Evolutionary conservation across 1,139 yeast genomes (phyloP).

Genomic region (Yamadazyma friedrichii): DNA sequence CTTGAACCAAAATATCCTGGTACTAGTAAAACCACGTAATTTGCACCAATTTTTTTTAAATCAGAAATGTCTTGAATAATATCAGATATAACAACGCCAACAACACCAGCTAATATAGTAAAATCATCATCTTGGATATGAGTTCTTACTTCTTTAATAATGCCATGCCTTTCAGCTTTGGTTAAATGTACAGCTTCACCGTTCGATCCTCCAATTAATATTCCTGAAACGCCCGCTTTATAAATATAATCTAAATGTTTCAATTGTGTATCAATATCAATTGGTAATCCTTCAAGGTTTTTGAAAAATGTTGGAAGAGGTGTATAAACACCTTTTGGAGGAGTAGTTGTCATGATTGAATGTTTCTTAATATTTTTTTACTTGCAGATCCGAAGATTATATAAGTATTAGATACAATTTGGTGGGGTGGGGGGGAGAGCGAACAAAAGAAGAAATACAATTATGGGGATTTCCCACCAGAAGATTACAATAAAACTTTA

Average conservation of each 20-base stretch:
- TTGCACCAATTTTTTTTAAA: conserved; percentile 41
- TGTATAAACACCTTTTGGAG: conserved; percentile 27
- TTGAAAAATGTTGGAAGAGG: conserved; percentile 43
- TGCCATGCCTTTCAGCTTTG: conserved; percentile 34
- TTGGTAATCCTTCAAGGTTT: conserved; percentile 23
- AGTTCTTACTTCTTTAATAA: conserved; percentile 30
- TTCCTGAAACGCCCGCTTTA: conserved; percentile 30
- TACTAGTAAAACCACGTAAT: conserved; percentile 40
- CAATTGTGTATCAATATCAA: conserved; percentile 33
- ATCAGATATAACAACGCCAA: conserved; percentile 23
- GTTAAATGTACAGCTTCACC: conserved; percentile 51
- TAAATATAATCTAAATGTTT: conserved; percentile 31
- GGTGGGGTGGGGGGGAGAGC: no score
- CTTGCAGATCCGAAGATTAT: neutral
- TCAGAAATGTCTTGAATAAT: conserved; percentile 30
- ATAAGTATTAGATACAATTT: neutral
- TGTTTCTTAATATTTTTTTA: neutral
- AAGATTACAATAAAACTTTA: no score
- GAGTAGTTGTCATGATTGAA: no score
- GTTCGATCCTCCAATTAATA: conserved; percentile 36
- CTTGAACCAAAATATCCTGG: conserved; percentile 46
- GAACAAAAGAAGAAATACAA: no score
- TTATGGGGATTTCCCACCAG: no score
- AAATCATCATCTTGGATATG: conserved; percentile 26
- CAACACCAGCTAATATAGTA: conserved; percentile 30